Percentiles rank a stretch among this genome's conserved stretches.
Conservation (phyloP, 1,139 yeast genomes). For the Pichiaceae sp. region DNA sequence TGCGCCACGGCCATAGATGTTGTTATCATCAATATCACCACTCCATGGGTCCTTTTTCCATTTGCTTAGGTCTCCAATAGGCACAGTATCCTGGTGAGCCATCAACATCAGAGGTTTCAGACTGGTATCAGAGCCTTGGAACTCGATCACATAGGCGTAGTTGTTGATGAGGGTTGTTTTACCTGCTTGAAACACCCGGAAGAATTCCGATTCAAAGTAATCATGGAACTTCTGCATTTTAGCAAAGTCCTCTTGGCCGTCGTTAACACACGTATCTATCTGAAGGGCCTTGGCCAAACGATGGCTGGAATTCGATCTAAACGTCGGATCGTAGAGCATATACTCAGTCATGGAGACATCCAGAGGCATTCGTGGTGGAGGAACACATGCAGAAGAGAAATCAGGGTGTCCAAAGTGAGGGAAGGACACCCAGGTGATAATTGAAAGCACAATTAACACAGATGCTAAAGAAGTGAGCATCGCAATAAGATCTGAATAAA, state of each 20-base stretch:
- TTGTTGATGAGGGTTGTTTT: slow-evolving; percentile 28
- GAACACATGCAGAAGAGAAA: neutral
- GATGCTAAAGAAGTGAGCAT: no score
- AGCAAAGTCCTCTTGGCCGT: slow-evolving; percentile 4
- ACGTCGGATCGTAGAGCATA: neutral
- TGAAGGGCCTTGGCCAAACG: slow-evolving; percentile 31
- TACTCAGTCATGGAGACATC: neutral
- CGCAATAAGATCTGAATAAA: no score
- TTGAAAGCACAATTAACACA: no score
- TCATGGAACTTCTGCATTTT: neutral
- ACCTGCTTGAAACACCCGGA: slow-evolving; percentile 37
- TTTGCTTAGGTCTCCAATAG: slow-evolving; percentile 53
- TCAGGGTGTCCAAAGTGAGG: no score
- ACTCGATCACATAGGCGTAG: slow-evolving; percentile 27
- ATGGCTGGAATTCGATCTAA: slow-evolving; percentile 17
- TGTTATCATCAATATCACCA: slow-evolving; percentile 56
- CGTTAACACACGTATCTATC: slow-evolving; percentile 36
- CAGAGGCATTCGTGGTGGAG: neutral
- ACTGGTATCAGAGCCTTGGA: slow-evolving; percentile 35
- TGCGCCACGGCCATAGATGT: slow-evolving; percentile 59
- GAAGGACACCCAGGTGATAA: no score
- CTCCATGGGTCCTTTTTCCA: slow-evolving; percentile 69
- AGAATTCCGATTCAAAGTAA: slow-evolving; percentile 24
- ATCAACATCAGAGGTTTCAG: slow-evolving; percentile 60
- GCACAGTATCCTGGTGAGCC: slow-evolving; percentile 83